Percentiles rank a stretch among this genome's conserved stretches.
phyloP scores from a whole-genome alignment of 2,329 filamentous ascomycete species.

The Ophiocordyceps australis region DNA sequence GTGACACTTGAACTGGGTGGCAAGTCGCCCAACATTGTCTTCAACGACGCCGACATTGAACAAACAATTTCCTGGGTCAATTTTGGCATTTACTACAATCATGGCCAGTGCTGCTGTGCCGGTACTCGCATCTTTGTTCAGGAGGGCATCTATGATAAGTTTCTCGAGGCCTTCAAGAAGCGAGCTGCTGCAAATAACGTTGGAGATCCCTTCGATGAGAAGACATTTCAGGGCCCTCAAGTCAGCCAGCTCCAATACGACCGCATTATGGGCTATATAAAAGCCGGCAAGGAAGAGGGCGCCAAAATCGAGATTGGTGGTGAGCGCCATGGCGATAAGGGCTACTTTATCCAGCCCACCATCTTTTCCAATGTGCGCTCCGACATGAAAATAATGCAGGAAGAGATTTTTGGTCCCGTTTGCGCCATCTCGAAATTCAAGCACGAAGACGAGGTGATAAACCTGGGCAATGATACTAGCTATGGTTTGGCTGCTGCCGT shows the following conservation, averaged over 20 bases:
- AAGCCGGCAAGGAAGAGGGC: constrained; percentile 43
- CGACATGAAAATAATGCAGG: constrained; percentile 82
- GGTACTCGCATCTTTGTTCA: constrained; percentile 76
- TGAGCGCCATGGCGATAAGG: constrained; percentile 46
- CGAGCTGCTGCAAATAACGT: constrained; percentile 58
- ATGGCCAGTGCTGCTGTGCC: constrained; percentile 52
- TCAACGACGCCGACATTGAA: constrained; percentile 61
- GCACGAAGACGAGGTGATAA: constrained; percentile 61
- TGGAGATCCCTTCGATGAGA: constrained; percentile 61
- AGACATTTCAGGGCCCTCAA: constrained; percentile 80
- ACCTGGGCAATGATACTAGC: constrained; percentile 53
- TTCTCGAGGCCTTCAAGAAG: constrained; percentile 63
- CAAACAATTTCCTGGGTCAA: constrained; percentile 66
- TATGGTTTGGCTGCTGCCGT: constrained; percentile 75
- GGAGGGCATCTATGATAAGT: constrained; percentile 76
- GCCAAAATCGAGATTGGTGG: constrained; percentile 39
- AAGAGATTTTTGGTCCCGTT: constrained; percentile 87
- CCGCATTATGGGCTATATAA: constrained; percentile 71
- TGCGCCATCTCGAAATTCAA: constrained; percentile 76
- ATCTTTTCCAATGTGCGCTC: constrained; percentile 69
- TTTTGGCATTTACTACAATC: constrained; percentile 48
- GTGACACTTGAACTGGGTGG: constrained; percentile 65
- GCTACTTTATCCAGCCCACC: constrained; percentile 83
- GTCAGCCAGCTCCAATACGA: constrained; percentile 75
- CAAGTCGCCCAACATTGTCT: constrained; percentile 69